Base-by-base conservation (phyloP, 2,329 filamentous ascomycete species). In the Xylaria polymorpha region DNA sequence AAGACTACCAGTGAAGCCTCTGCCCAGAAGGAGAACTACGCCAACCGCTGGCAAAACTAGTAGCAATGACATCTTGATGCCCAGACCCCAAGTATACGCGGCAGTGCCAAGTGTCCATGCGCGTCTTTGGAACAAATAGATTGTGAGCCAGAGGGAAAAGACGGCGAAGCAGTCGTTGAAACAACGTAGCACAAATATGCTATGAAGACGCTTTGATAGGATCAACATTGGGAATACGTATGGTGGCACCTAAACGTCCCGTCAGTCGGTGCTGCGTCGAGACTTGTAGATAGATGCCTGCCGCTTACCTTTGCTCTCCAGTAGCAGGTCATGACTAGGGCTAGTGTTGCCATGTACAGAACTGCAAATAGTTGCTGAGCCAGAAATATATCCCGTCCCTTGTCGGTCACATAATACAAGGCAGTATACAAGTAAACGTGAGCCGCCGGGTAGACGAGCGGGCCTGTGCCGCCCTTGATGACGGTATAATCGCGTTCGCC, bases 111-210 rank as follows among this genome's bases (percentile, higher is more conserved):
- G 75, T 32, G 90, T 90, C 92, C 93, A 98, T 66, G 86, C 83
- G 39, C 90, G 86, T 55, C 87, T 87, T 82, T 98, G 93, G 78
- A 94, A 92, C 71, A 89, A 84, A 77, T 89, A 92, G 46, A 98
- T 90, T n/a, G 93, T 88, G 20, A 90, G 79, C 88, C 94, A 98
- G 70, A 99, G 86, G 73, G 93, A 93, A 74, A 96, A 85, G 4
- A 91, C 88, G 20, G 94, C 94, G 78, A 97, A 92, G 74, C 94
- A 93, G 82, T 99, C 96, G 81, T 99, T 99, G 85, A 99, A 99
- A 77, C 95, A 91, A 51, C 96, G 89, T 64, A 99, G 86, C 74
- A 99, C 83, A 77, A 96, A 99, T 74, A 99, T 92, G 80, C 94
- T 97, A 80, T 99, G 96, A 32, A 98, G 83, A 43, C 96, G 89